phyloP scores from a whole-genome alignment of 768 basidiomycete genomes.

The Wakefieldia striispora region DNA sequence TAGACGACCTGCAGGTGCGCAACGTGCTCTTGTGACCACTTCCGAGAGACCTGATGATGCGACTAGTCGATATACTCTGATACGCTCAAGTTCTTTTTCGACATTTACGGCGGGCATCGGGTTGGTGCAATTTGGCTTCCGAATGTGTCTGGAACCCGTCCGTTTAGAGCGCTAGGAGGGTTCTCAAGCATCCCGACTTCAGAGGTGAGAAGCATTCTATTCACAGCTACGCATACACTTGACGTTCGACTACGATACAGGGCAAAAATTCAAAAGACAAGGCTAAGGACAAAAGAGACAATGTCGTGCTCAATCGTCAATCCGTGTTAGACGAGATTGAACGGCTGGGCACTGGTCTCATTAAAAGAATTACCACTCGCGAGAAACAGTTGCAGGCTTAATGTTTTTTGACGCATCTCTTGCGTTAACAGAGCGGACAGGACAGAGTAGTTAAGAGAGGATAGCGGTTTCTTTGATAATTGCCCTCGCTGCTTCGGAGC shows the following conservation, averaged over 20 bases:
- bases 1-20: constrained; percentile 70
- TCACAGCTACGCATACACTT: background rate
- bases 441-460: constrained; percentile 11
- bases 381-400: constrained; percentile 3
- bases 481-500: constrained; percentile 25
- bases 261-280: constrained; percentile 37
- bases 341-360: constrained; percentile 67
- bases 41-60: constrained; percentile 2
- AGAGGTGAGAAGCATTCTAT: constrained; percentile 28
- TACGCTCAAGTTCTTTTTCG: constrained; percentile 81
- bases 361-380: constrained; percentile 44
- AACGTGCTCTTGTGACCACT: background rate
- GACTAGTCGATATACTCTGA: constrained; percentile 67
- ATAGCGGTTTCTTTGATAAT: constrained; percentile 31
- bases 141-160: constrained; percentile 52
- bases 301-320: constrained; percentile 64
- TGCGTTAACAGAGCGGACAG: background rate
- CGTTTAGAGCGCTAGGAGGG: constrained; percentile 80
- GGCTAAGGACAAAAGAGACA: constrained; percentile 51
- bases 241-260: constrained; percentile 11
- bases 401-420: background rate
- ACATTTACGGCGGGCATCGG: constrained; percentile 71
- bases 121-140: constrained; percentile 91
- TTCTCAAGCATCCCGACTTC: constrained; percentile 65
- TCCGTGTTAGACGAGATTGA: constrained; percentile 74